A percentile compares a stretch with the other conserved stretches of the same genome.
Evolutionary conservation across 1,284 basidiomycete genomes (phyloP).

Genomic region (Marasmius oreades): DNA sequence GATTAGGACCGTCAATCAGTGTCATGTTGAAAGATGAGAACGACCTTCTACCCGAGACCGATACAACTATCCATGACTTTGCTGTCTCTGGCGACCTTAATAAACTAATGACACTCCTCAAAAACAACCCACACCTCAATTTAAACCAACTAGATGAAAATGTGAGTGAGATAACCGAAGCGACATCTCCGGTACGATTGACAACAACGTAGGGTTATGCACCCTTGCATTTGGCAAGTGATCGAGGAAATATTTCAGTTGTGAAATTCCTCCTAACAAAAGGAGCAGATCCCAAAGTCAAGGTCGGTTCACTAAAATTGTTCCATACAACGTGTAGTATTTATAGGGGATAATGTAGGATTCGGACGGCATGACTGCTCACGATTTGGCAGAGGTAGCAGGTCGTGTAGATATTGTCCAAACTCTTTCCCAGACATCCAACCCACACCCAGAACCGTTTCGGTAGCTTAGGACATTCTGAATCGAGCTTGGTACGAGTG

Average conservation of each 20-base stretch:
- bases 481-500: neutral
- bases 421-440: constrained; percentile 34
- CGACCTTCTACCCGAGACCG: constrained; percentile 25
- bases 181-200: neutral
- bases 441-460: neutral
- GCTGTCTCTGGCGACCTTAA: constrained; percentile 55
- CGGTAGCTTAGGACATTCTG: neutral
- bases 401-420: constrained; percentile 60
- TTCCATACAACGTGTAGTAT: constrained; percentile 3
- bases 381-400: constrained; percentile 64
- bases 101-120: constrained; percentile 46
- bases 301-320: constrained; percentile 38
- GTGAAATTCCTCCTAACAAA: constrained; percentile 59
- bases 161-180: constrained; percentile 40
- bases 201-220: constrained; percentile 69
- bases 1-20: constrained; percentile 65
- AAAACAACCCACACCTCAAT: constrained; percentile 33
- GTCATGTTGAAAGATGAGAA: constrained; percentile 40
- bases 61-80: constrained; percentile 56
- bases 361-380: constrained; percentile 62
- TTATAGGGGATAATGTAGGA: constrained; percentile 46
- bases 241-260: constrained; percentile 63
- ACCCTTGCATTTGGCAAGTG: constrained; percentile 80
- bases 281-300: constrained; percentile 63
- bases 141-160: constrained; percentile 48